These are phyloP conservation scores for Zymoseptoria crescenta DNA, from an alignment of 2,329 filamentous ascomycete genomes.

Conservation along the genomic window DNA sequence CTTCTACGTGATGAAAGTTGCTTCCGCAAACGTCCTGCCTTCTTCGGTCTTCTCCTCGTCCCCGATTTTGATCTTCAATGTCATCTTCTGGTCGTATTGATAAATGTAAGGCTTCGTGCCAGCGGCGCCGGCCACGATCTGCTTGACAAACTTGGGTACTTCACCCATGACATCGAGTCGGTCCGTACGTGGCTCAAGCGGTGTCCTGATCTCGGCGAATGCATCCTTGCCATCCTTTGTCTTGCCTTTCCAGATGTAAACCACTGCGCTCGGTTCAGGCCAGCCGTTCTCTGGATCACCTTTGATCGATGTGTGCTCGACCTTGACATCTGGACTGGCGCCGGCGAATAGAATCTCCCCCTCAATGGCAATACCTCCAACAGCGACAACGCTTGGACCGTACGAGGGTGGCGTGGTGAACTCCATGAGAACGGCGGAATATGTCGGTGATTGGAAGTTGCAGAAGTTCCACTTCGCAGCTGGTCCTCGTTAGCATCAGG, in stretches of 20 bases:
- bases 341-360: slow-evolving; percentile 71
- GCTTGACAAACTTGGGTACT: slow-evolving; percentile 91
- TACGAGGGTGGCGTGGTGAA: slow-evolving; percentile 92
- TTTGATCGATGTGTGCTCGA: slow-evolving; percentile 60
- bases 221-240: slow-evolving; percentile 68
- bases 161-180: slow-evolving; percentile 94
- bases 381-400: slow-evolving; percentile 71
- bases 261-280: slow-evolving; percentile 73
- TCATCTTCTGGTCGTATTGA: slow-evolving; percentile 71
- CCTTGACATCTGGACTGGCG: slow-evolving; percentile 53
- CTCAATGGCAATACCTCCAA: slow-evolving; percentile 75
- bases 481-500: slow-evolving; percentile 22
- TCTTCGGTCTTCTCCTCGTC: slow-evolving; percentile 71
- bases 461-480: slow-evolving; percentile 87
- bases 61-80: slow-evolving; percentile 76
- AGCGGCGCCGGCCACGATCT: slow-evolving; percentile 76
- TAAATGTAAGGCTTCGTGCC: slow-evolving; percentile 98
- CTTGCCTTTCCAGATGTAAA: slow-evolving; percentile 71
- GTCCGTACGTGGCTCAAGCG: slow-evolving; percentile 64
- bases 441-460: slow-evolving; percentile 79
- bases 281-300: slow-evolving; percentile 74
- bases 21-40: slow-evolving; percentile 75
- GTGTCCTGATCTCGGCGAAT: slow-evolving; percentile 60
- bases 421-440: slow-evolving; percentile 91
- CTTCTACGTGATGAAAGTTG: slow-evolving; percentile 82